These are phyloP conservation scores for Botrytis hyacinthi DNA, from an alignment of 2,329 filamentous ascomycete genomes.

Conservation along the genomic window DNA sequence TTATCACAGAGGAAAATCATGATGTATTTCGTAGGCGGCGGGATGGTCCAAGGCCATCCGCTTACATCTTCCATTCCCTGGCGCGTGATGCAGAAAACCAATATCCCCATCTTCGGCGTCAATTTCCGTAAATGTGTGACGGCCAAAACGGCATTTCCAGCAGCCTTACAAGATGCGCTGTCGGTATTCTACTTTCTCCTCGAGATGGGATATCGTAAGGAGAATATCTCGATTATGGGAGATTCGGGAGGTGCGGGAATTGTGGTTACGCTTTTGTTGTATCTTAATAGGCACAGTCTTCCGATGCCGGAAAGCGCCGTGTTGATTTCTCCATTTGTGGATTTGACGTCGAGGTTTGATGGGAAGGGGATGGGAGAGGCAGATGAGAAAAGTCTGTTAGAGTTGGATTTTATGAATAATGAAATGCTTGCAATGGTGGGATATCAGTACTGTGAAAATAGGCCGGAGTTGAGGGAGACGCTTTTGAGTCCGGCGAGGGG, in stretches of 20 bases:
- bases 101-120: neutral
- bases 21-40: neutral
- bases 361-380: neutral
- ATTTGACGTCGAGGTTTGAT: neutral
- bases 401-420: slow-evolving; percentile 8
- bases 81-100: neutral
- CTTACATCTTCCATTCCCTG: neutral
- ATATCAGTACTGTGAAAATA: slow-evolving; percentile 4
- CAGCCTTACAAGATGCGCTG: neutral
- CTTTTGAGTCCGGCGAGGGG: neutral
- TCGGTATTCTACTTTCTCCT: neutral
- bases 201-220: neutral
- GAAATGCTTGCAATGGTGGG: neutral
- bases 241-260: slow-evolving; percentile 1
- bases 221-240: neutral
- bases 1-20: neutral
- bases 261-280: neutral
- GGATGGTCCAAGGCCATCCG: neutral
- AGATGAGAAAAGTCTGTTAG: neutral
- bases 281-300: neutral
- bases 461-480: neutral
- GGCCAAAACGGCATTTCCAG: neutral
- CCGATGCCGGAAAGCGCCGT: neutral
- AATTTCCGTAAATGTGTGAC: neutral
- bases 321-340: slow-evolving; percentile 4